Base-by-base conservation (phyloP, 2,329 filamentous ascomycete genomes). In the Amauroascus verrucosus region DNA sequence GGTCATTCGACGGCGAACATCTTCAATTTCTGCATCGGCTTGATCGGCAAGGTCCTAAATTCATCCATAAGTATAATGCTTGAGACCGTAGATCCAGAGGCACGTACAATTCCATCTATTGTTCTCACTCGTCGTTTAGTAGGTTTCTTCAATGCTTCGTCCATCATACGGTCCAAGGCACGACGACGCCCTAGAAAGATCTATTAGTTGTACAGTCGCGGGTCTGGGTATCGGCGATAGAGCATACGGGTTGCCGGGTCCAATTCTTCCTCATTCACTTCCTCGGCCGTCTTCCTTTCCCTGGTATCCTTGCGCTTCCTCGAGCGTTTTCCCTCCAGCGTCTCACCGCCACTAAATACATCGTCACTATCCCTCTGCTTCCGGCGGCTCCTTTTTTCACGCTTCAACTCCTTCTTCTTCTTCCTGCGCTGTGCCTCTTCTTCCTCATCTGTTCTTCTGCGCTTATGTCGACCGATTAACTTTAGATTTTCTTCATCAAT, bases 1-100 rank as follows among this genome's bases (percentile, higher is more conserved):
- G 60, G 93, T 89, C 90, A 98, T 98, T 54, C 83, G 82, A 51
- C 86, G 78, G 64, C 93, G 93, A 67, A 98, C 84, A 47, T 85
- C 78, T 54, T 88, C 88, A 58, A 98, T 89, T 64, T 94, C 85
- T 43, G 89, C 86, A 66, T 97, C 93, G 60, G 91, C 86, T 71
- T 86, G 84, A 63, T 88, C 84, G 67, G 96, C 90, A 45, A 97
- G 77, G 60, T 97, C 91, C 86, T 91, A 62, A 9, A 57, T 13
- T 35, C 1, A 43, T 20, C n/a, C 22, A 38, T 52, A 13, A 52
- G 50, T 28, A 45, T 38, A 3, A 14, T 2, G 6, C 6, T 20
- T 13, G 35, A 26, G 38, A 26, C 5, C 38, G 7, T 16, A 18
- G 35, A 28, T 22, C n/a, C 3, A 48, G 3, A 37, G 16, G 24